Evolutionary conservation across 192 early-diverging fungal species (phyloP), one percentile per base, ranked within the genome.

Genomic region (Pecoramyces ruminantium): DNA sequence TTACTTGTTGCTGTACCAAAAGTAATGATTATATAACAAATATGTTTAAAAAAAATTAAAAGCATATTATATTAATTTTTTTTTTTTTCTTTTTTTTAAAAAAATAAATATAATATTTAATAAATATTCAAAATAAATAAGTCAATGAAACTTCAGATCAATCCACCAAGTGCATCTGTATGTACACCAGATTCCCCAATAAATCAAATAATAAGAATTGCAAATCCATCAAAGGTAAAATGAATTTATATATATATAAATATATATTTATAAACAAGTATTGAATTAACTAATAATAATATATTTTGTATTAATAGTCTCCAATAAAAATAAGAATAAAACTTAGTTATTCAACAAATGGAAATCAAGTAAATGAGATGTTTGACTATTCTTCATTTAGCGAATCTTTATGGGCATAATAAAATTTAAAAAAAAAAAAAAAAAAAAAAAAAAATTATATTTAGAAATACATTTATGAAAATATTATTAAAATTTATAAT

Each of bases 1-100:
- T 94, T 99, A 84, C 90, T 95, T 84, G 97, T 96, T 21, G 98
- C 98, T 0, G 97, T 99, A n/a, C 96, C 96, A 29, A 96, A 95
- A 85, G 88, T 89, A 79, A 34, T 81, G 13, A 8, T 34, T 34
- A 34, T 34, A 34, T 34, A 34, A n/a, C n/a, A n/a, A n/a, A n/a
- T n/a, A n/a, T n/a, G n/a, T n/a, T n/a, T n/a, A n/a, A n/a, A n/a
- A n/a, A n/a, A n/a, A n/a, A n/a, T n/a, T n/a, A n/a, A n/a, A n/a
- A n/a, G n/a, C n/a, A n/a, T n/a, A n/a, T n/a, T n/a, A n/a, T n/a
- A n/a, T n/a, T n/a, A n/a, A n/a, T n/a, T n/a, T n/a, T n/a, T n/a
- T n/a, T n/a, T n/a, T n/a, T n/a, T n/a, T n/a, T n/a, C n/a, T n/a
- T n/a, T n/a, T n/a, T n/a, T n/a, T n/a, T n/a, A n/a, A n/a, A n/a